Conservation (phyloP, 129 eudicot species). For the Dittrichia graveolens region DNA sequence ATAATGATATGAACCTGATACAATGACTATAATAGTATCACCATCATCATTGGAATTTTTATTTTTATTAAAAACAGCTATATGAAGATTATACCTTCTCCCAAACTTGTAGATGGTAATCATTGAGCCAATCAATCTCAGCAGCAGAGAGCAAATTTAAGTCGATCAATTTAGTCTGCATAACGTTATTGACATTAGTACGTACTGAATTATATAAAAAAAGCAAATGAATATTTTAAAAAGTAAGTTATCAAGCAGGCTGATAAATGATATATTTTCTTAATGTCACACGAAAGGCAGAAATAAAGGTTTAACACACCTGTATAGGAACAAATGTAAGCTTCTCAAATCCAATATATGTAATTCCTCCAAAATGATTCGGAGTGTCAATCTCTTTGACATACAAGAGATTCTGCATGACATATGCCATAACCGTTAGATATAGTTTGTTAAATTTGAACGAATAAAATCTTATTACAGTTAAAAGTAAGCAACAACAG, state of each 20-base stretch:
- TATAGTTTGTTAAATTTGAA: conserved; percentile 18
- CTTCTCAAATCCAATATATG: conserved; percentile 85
- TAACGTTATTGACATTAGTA: conserved; percentile 17
- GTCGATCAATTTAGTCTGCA: conserved; percentile 80
- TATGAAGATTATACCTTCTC: conserved; percentile 59
- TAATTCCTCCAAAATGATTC: conserved; percentile 80
- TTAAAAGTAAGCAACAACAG: background rate
- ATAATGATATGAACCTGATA: too few species aligned
- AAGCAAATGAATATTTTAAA: background rate
- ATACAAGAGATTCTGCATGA: conserved; percentile 80
- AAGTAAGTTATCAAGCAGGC: background rate
- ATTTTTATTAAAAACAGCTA: conserved; percentile 10
- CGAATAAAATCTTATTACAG: background rate
- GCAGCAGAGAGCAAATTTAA: conserved; percentile 57
- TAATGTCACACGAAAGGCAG: conserved; percentile 4
- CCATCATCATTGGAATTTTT: background rate
- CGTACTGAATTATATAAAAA: background rate
- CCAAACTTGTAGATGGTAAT: conserved; percentile 93
- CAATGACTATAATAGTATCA: background rate
- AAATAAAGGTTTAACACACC: conserved; percentile 44
- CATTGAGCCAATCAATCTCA: conserved; percentile 88
- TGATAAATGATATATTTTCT: background rate
- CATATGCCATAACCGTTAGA: conserved; percentile 14
- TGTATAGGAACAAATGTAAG: conserved; percentile 95
- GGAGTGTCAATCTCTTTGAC: conserved; percentile 82